Conservation (phyloP, 176 grass and related monocot genomes). For the Panicum miliaceum region DNA sequence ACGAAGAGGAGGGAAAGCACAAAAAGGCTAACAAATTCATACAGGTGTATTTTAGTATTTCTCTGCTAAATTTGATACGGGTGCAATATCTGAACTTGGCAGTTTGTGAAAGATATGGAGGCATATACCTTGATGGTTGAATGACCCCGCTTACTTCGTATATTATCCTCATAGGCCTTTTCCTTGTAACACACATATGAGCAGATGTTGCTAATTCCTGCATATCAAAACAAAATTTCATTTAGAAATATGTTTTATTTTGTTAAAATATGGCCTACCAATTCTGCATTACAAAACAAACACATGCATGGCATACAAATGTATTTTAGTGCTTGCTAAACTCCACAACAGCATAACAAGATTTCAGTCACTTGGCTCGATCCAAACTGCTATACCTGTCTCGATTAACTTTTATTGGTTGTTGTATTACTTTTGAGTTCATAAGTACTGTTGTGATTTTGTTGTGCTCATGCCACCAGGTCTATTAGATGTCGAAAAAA, state of each 20-base stretch:
- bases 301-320: background rate
- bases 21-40: slow-evolving; percentile 6
- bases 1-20: background rate
- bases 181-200: slow-evolving; percentile 62
- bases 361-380: background rate
- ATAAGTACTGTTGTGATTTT: background rate
- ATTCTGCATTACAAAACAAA: slow-evolving; percentile 24
- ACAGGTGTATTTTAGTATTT: slow-evolving; percentile 5
- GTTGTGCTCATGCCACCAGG: background rate
- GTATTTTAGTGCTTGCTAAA: slow-evolving; percentile 18
- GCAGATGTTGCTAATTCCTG: slow-evolving; percentile 68
- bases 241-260: background rate
- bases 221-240: background rate
- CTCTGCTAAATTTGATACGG: background rate
- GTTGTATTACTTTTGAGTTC: background rate
- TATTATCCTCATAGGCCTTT: slow-evolving; percentile 67
- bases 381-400: background rate
- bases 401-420: background rate
- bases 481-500: slow-evolving; percentile 4
- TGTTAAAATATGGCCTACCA: background rate
- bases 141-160: slow-evolving; percentile 66
- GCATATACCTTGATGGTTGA: slow-evolving; percentile 64
- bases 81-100: background rate
- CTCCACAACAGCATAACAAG: background rate
- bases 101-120: background rate